These are phyloP conservation scores for Zygoascus flipseniorum DNA, from an alignment of 805 yeast genomes.

Conservation along the genomic window DNA sequence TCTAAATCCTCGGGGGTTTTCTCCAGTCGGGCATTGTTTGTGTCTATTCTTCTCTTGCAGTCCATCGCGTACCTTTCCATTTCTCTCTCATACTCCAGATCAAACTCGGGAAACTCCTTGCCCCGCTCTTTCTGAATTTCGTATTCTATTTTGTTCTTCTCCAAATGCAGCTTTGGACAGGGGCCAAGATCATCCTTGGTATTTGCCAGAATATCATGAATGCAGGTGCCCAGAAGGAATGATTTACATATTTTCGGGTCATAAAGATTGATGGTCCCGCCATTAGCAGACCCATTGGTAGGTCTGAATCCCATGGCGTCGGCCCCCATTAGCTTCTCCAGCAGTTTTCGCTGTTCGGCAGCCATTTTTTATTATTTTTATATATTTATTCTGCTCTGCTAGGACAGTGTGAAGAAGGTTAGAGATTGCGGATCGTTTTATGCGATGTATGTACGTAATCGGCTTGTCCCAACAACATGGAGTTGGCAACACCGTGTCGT, in stretches of 20 bases:
- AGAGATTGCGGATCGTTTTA: background rate
- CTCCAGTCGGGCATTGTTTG: constrained; percentile 56
- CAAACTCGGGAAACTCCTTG: constrained; percentile 37
- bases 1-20: constrained; percentile 68
- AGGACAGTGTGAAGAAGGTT: background rate
- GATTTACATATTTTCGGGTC: constrained; percentile 67
- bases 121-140: constrained; percentile 32
- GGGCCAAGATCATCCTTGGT: constrained; percentile 78
- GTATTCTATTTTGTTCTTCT: constrained; percentile 64
- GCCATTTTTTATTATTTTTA: constrained; percentile 32
- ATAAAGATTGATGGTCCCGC: constrained; percentile 36
- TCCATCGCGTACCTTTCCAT: constrained; percentile 54
- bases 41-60: constrained; percentile 54
- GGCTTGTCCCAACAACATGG: background rate
- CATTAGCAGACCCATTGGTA: constrained; percentile 7
- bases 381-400: background rate
- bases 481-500: background rate
- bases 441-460: background rate
- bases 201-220: constrained; percentile 71
- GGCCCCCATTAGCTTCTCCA: constrained; percentile 77
- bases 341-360: constrained; percentile 63
- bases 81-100: constrained; percentile 36
- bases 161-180: constrained; percentile 69
- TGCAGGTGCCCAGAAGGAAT: constrained; percentile 78
- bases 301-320: constrained; percentile 5